A percentile compares a stretch with the other conserved stretches of the same genome.
Conservation (phyloP, 192 early-diverging fungal genomes). For the Phlyctochytrium arcticum region DNA sequence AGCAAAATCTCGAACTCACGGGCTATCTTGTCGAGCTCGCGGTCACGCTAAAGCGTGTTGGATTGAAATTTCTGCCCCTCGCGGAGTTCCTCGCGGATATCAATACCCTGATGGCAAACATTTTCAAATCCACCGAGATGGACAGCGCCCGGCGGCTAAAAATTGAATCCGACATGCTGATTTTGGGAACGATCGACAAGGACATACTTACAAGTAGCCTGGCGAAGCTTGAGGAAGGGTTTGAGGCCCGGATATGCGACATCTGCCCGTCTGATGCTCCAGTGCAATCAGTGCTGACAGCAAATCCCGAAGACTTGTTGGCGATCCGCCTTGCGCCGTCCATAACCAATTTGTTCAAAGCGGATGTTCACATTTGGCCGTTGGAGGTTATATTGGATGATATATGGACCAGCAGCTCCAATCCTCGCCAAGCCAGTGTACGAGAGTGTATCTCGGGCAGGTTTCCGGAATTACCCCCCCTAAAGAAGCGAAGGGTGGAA, state of each 20-base stretch:
- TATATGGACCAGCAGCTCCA: background rate
- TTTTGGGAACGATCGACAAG: background rate
- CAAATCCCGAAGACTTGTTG: conserved; percentile 4
- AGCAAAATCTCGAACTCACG: background rate
- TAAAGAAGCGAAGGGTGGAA: background rate
- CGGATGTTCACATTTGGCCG: background rate
- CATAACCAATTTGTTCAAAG: conserved; percentile 2
- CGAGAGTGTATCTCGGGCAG: background rate
- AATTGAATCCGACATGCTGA: conserved; percentile 1
- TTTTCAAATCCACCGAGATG: background rate
- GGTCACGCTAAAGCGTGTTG: background rate
- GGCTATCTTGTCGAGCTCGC: background rate
- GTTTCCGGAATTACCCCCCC: background rate
- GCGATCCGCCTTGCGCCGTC: conserved; percentile 7
- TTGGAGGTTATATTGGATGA: background rate
- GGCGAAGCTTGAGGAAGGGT: background rate
- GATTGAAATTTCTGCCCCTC: background rate
- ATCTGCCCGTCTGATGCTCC: background rate
- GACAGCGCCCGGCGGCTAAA: background rate
- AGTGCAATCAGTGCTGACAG: background rate
- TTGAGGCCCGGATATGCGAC: conserved; percentile 2
- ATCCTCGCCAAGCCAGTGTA: too few relatives aligned
- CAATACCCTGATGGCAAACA: background rate
- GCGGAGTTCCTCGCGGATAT: conserved; percentile 2
- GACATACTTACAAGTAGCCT: background rate